Base-by-base conservation (phyloP, 148 eudicot species). In the Arbutus unedo region DNA sequence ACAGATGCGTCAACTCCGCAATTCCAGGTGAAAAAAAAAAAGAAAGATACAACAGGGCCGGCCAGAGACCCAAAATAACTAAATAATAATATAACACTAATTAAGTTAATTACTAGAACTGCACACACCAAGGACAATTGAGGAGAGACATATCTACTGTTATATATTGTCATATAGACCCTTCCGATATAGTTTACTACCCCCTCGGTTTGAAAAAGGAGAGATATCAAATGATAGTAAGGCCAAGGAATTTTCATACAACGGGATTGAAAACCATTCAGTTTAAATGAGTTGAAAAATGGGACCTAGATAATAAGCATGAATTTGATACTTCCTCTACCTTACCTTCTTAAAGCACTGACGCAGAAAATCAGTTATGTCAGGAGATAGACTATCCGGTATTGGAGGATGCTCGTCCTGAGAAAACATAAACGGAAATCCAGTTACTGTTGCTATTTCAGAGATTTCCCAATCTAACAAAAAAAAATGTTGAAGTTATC, bases 341-440 rank as follows among this genome's bases (percentile, higher is more conserved):
- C 85, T 87, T 85, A 93, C 99, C 98, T 96, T 96, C 89, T 96
- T 89, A 88, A 96, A 96, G 86, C 99, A 96, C 74, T 92, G 98
- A 13, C 88, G 91, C 79, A 96, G 86, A 88, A 96, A 96, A 91
- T 96, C 97, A 53, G 97, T 88, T 67, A 96, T 92, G 83, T 91
- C 94, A 60, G 93, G 90, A 77, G 99, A 96, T 51, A 96, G 87
- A 81, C 97, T 90, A 85, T 96, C 99, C 51, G 99, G 99, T 81
- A 96, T 94, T 71, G 99, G 99, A 87, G 99, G 99, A 82, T 88
- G 88, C 80, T 94, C 98, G 89, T 96, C 99, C 99, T 96, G 94
- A 79, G 86, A 67, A 78, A 73, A 56, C 8, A 84, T 76, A 48
- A 76, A 79, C 72, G 4, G 53, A 78, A 77, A 54, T 48, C 45